Evolutionary conservation across 768 basidiomycete genomes (phyloP).

Genomic region (Gloeostereum incarnatum): DNA sequence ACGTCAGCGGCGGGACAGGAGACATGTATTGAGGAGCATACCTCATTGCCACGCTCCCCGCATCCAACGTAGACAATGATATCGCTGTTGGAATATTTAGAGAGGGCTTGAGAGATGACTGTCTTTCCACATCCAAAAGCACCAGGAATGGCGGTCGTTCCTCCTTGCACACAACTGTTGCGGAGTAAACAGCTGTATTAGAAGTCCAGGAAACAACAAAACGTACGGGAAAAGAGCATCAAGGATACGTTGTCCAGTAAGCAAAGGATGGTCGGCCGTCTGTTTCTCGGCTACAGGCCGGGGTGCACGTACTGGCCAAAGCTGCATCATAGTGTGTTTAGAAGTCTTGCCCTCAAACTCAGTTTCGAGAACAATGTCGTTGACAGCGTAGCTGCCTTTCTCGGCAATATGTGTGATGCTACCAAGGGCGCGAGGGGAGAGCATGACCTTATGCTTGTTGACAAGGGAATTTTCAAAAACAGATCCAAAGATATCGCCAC

Average conservation of each 20-base stretch:
- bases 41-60: conserved; percentile 97
- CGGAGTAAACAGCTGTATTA: conserved; percentile 1
- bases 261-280: conserved; percentile 83
- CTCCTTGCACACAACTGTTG: conserved; percentile 85
- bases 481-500: conserved; percentile 91
- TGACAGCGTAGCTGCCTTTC: conserved; percentile 86
- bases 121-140: conserved; percentile 99
- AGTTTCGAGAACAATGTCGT: conserved; percentile 93
- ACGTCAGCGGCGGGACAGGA: neutral
- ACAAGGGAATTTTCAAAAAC: conserved; percentile 98
- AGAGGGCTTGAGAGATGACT: conserved; percentile 96
- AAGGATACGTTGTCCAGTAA: conserved; percentile 95
- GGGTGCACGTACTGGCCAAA: conserved; percentile 98
- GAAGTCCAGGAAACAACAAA: neutral
- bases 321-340: conserved; percentile 93
- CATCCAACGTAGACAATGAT: conserved; percentile 99
- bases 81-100: conserved; percentile 98
- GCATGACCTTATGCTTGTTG: conserved; percentile 95
- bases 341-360: conserved; percentile 95
- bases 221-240: conserved; percentile 94
- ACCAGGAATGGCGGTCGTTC: conserved; percentile 95
- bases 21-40: conserved; percentile 17
- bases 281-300: conserved; percentile 94
- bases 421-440: conserved; percentile 88
- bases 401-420: conserved; percentile 91